Base-by-base conservation (phyloP, 192 early-diverging fungal species). In the Glomus cerebriforme region DNA sequence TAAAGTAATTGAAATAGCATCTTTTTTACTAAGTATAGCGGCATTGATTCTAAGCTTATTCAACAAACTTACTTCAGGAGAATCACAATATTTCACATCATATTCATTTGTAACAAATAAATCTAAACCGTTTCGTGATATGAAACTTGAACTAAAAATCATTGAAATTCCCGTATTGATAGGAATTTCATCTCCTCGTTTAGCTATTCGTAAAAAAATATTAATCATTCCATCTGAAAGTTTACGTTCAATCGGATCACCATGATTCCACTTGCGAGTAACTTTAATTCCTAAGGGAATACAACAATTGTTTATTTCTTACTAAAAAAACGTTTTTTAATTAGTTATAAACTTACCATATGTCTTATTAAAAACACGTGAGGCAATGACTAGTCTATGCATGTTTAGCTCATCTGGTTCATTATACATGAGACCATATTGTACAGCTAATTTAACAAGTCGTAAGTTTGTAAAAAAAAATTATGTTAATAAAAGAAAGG, bases 341-440 rank as follows among this genome's bases (percentile, higher is more conserved):
- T 12, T 49, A 13, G 15, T 8, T 43, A 19, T n/a, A 22, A 43
- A 43, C 10, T 37, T 68, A 68, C 66, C 66, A 68, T 68, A 68
- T 35, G 66, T 68, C 35, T 27, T 32, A 39, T 39, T 37, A 13
- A 68, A 68, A 9, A 68, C 34, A 35, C 66, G 29, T 32, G 17
- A 0, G 2, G 32, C 34, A 7, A 88, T 39, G 37, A 7, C 71
- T 64, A 7, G 85, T 84, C 12, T 80, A n/a, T n/a, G n/a, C n/a
- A n/a, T 8, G 8, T 39, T 39, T 39, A 9, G 1, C 39, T 12
- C 12, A 1, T 43, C 39, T 9, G 7, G 37, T 43, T n/a, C n/a
- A n/a, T n/a, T n/a, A n/a, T 12, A 0, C 39, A 43, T 79, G 19
- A 86, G 3, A 1, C 88, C 88, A 79, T 83, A 86, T 74, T 85